Evolutionary conservation across 805 yeast genomes (phyloP), one percentile per base, ranked within the genome.

Genomic region (Pichia paraexigua): DNA sequence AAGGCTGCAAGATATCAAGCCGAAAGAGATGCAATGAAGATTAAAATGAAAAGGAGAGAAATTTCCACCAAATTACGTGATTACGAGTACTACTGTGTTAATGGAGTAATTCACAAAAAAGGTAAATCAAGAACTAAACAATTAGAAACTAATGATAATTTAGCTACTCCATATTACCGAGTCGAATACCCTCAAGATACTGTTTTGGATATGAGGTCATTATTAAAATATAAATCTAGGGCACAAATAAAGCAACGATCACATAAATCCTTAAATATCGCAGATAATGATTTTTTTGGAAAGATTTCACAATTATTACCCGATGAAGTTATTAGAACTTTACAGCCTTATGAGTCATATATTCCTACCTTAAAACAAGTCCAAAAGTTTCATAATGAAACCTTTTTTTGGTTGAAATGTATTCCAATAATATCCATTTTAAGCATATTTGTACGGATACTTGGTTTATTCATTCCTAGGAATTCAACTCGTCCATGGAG

Each of bases 41-140:
- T 48, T 6, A 27, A 35, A 24, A 12, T 28, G 18, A 27, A 46
- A 9, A 37, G 49, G n/a, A 32, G 30, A 15, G 24, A 53, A 32
- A 45, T 49, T 15, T 43, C 46, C 8, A 24, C 24, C 11, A 44
- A 43, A 32, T 22, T 56, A 49, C 46, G 46, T 12, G 53, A 53
- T 18, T 56, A 56, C 41, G 55, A 50, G 43, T 51, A 46, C 15
- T 49, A 43, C 24, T 53, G 51, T 45, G 53, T 56, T 20, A 51
- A 53, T 28, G 58, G 58, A 1, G 45, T 55, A 22, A 28, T 22
- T 7, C 52, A 44, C 20, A 43, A 40, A n/a, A 30, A 1, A 10
- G 13, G 12, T 3, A 5, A 32, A 10, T 32, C n/a, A 32, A 6
- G n/a, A 35, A 3, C 11, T 4, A 35, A 35, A n/a, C 39, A 35